Conservation (phyloP, 2,329 filamentous ascomycete genomes). For the Trichoderma oligosporum region DNA sequence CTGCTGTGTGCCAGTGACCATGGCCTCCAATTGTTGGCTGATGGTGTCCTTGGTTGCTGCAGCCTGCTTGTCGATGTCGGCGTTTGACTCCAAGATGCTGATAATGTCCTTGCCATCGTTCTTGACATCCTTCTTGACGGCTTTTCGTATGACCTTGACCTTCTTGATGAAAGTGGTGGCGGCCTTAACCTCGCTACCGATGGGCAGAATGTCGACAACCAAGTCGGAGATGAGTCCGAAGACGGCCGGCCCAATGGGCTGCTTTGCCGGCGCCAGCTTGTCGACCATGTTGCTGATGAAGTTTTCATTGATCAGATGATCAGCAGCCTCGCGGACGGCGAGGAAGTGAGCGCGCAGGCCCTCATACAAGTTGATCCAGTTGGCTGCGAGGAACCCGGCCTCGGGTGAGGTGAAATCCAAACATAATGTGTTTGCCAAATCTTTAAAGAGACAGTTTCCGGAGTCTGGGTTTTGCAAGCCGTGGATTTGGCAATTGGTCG, state of each 20-base stretch:
- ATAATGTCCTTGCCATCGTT: slow-evolving; percentile 4
- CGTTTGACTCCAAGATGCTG: neutral
- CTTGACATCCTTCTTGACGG: neutral
- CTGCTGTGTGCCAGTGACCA: neutral
- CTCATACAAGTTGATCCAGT: neutral
- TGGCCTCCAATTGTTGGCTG: neutral
- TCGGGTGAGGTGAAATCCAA: neutral
- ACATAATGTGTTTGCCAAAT: neutral
- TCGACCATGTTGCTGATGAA: slow-evolving; percentile 1
- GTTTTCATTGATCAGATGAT: neutral
- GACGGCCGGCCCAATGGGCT: neutral
- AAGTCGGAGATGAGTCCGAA: neutral
- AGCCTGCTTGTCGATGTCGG: neutral
- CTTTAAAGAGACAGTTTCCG: neutral
- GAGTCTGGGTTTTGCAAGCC: neutral
- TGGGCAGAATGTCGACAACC: neutral
- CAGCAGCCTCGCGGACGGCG: neutral
- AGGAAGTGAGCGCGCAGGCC: neutral
- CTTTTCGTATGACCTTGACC: neutral
- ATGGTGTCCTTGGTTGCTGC: slow-evolving; percentile 1
- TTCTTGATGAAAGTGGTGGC: neutral
- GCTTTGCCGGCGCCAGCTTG: neutral
- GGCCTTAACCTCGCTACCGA: neutral
- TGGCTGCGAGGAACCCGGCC: neutral
- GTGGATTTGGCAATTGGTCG: neutral